Conservation (phyloP, 2,329 filamentous ascomycete genomes). For the Hypoxylon sp. region DNA sequence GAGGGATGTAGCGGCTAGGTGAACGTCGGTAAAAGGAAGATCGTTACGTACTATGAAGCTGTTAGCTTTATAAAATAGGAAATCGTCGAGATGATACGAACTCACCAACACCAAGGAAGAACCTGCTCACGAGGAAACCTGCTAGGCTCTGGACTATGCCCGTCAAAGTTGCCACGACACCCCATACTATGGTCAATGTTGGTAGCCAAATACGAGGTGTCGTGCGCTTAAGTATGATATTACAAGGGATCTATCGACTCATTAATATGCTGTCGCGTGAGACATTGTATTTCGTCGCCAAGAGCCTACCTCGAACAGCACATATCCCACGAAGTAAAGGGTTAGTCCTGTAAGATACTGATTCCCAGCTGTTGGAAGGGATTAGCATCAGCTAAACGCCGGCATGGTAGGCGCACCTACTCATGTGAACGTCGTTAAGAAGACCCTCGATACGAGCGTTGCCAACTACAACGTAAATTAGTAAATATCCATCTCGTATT, state of each 20-base stretch:
- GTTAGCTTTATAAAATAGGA: conserved; percentile 14
- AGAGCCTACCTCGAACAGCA: conserved; percentile 66
- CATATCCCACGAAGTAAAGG: conserved; percentile 75
- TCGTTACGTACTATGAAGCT: conserved; percentile 30
- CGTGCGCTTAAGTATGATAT: conserved; percentile 73
- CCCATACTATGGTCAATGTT: conserved; percentile 70
- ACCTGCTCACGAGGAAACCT: conserved; percentile 68
- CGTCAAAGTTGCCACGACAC: conserved; percentile 66
- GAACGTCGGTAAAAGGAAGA: neutral
- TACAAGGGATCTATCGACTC: conserved; percentile 67
- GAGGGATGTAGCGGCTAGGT: neutral
- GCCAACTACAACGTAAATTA: conserved; percentile 61
- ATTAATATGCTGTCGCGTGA: conserved; percentile 28
- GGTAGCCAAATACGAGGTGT: conserved; percentile 71
- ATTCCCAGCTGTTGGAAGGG: conserved; percentile 62
- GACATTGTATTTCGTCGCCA: neutral
- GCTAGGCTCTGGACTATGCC: conserved; percentile 66
- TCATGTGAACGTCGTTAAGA: conserved; percentile 66
- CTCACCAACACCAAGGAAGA: conserved; percentile 66
- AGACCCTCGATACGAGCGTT: conserved; percentile 72
- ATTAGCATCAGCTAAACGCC: conserved; percentile 8
- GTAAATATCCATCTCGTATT: conserved; percentile 41
- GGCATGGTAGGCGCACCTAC: conserved; percentile 55
- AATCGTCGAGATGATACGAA: neutral
- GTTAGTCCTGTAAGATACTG: conserved; percentile 77